These are phyloP conservation scores for Begonia fuchsioides DNA, from an alignment of 306 rosid genomes.

Conservation along the genomic window DNA sequence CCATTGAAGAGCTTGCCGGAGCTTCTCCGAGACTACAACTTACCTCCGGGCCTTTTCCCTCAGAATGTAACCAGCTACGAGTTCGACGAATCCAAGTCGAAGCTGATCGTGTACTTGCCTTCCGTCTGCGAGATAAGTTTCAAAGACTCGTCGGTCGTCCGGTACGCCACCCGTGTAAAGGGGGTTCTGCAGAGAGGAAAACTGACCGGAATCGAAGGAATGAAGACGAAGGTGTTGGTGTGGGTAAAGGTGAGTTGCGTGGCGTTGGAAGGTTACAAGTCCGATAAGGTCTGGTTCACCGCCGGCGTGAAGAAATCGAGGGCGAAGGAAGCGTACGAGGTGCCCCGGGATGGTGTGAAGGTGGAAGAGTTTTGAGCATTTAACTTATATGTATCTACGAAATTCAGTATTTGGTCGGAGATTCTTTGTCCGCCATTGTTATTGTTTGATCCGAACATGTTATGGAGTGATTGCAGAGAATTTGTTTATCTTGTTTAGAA, in stretches of 20 bases:
- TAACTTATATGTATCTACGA: no score
- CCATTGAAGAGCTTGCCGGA: constrained; percentile 68
- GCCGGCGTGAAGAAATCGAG: constrained; percentile 87
- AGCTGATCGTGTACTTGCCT: constrained; percentile 71
- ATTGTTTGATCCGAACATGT: no score
- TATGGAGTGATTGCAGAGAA: no score
- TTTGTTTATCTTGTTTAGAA: no score
- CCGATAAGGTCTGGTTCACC: constrained; percentile 78
- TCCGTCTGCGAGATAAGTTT: constrained; percentile 71
- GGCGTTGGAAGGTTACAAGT: constrained; percentile 67
- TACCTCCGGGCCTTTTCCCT: constrained; percentile 81
- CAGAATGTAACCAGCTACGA: constrained; percentile 67
- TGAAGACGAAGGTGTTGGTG: constrained; percentile 87
- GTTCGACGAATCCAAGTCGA: constrained; percentile 62
- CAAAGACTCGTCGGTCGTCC: constrained; percentile 72
- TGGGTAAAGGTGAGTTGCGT: constrained; percentile 88
- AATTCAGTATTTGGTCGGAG: no score
- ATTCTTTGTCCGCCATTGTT: no score
- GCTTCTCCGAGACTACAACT: constrained; percentile 79
- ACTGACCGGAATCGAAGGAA: constrained; percentile 71
- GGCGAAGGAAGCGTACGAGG: constrained; percentile 59
- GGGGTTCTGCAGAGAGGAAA: constrained; percentile 66
- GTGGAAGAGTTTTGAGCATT: constrained; percentile 53
- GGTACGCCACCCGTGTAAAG: constrained; percentile 68
- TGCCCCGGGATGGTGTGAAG: constrained; percentile 43